Base-by-base conservation (phyloP, 148 eudicot species). In the Rhododendron griersonianum region DNA sequence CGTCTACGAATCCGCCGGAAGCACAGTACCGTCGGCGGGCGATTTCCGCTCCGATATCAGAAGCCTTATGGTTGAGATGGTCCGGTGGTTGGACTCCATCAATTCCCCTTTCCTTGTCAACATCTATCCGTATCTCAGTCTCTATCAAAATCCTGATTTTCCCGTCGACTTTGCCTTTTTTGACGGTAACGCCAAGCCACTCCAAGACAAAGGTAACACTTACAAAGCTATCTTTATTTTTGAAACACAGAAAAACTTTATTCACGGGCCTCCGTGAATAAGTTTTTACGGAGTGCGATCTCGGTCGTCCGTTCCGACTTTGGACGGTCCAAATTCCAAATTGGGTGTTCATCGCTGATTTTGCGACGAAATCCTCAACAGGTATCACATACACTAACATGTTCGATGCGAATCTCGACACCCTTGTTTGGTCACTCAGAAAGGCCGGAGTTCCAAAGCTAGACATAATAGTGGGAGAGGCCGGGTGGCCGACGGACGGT, bases 401-500 rank as follows among this genome's bases (percentile, higher is more conserved):
- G 11, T 95, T 94, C 10, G 99, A 97, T 0, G 99, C 99, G 8
- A 97, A 95, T 83, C 93, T 91, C 25, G 99, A 97, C 84, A 97
- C 99, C 69, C 93, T 97, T 28, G 85, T 95, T 74, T 88, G 92
- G 74, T 91, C 99, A 76, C 92, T 97, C 1, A 95, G 90, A 82
- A 95, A 94, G 67, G 92, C 90, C 71, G 98, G 99, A 1, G 93
- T 91, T 74, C 78, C 91, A 1, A 86, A 89, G 33, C 82, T 95
- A 86, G 89, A 91, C 1, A 86, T 97, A 63, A 93, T 95, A 18
- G 89, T 97, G 13, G 99, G 99, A 23, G 99, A 97, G 82, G 90
- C 95, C 7, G 98, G 99, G 3, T 97, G 99, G 99, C 99, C 99
- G 9, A 91, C 94, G 0, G 99, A 97, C 51, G 98, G 96, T n/a